Evolutionary conservation across 352 stramenopile genomes (phyloP), one percentile per base, ranked within the genome.

Genomic region (Phytophthora pluvialis): DNA sequence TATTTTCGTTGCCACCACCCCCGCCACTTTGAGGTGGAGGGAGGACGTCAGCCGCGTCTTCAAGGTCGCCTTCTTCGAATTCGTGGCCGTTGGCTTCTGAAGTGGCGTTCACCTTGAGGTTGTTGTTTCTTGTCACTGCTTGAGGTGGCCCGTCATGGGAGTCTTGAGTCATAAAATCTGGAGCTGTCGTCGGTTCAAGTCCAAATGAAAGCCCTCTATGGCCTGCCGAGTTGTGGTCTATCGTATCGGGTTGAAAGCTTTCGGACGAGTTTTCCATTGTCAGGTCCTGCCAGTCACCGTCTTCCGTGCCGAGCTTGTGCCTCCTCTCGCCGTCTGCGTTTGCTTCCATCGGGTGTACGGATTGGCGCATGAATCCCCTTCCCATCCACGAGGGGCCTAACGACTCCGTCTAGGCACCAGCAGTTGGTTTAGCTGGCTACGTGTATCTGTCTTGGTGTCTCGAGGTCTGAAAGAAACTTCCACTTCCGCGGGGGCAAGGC

Each of bases 311-410:
- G 6, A 70, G 10, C 47, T 70, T 73, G 51, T 38, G 25, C 52
- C 51, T 38, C 25, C 21, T 40, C 12, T 58, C 50, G 47, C 60
- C 53, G 45, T 70, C 51, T 66, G 43, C 54, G 11, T 48, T 58
- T 51, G 38, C 21, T 51, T 77, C 67, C 71, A 93, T 91, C 33
- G 81, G 83, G 67, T 93, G 77, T 47, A 91, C 81, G 42, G 81
- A 78, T 67, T 86, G 80, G 29, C 70, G 77, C 58, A 84, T 88
- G 49, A 90, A 78, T 74, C 71, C 79, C 70, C 77, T 79, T 68
- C 72, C 55, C 70, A 81, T 78, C 51, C 70, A 85, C 45, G 29
- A 44, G 43, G 39, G 45, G 11, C 13, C 42, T 65, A 56, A 38
- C 39, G 50, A 53, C 33, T 51, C 56, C 8, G 49, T 64, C 52